Evolutionary conservation across 495 filamentous ascomycete genomes (phyloP).

Genomic region (Zalerion maritima): DNA sequence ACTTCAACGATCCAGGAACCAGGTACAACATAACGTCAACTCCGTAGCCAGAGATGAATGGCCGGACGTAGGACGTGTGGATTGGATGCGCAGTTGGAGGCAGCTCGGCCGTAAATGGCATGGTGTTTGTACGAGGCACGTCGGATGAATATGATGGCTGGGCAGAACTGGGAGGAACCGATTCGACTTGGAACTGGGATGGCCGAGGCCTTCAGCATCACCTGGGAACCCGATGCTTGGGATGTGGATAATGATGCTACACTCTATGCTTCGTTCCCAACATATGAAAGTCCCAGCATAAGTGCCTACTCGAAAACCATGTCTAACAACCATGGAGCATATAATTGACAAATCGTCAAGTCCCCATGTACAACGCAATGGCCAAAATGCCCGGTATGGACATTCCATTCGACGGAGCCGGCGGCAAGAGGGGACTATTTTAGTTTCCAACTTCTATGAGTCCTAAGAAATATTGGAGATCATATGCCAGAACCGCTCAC

Average conservation of each 20-base stretch:
- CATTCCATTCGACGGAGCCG: constrained; percentile 25
- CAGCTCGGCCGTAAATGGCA: neutral
- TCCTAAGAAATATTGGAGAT: constrained; percentile 19
- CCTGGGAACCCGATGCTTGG: constrained; percentile 23
- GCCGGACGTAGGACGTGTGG: too few relatives aligned
- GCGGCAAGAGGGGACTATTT: constrained; percentile 25
- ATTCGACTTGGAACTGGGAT: constrained; percentile 28
- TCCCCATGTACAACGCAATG: too few relatives aligned
- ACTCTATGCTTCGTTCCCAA: too few relatives aligned
- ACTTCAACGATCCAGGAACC: too few relatives aligned
- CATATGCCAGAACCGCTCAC: constrained; percentile 28
- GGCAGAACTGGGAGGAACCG: constrained; percentile 5
- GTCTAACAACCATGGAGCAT: too few relatives aligned
- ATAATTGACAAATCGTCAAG: too few relatives aligned
- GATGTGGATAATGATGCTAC: too few relatives aligned
- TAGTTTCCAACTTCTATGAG: constrained; percentile 33
- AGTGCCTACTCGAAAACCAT: too few relatives aligned
- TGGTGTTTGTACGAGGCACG: constrained; percentile 1
- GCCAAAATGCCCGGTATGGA: constrained; percentile 25
- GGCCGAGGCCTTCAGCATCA: constrained; percentile 25
- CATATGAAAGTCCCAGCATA: too few relatives aligned
- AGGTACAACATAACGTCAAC: too few relatives aligned
- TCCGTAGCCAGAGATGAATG: too few relatives aligned
- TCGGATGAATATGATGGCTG: constrained; percentile 1
- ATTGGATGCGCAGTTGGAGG: too few relatives aligned